Conservation (phyloP, 805 yeast species). For the Kregervanrija fluxuum region DNA sequence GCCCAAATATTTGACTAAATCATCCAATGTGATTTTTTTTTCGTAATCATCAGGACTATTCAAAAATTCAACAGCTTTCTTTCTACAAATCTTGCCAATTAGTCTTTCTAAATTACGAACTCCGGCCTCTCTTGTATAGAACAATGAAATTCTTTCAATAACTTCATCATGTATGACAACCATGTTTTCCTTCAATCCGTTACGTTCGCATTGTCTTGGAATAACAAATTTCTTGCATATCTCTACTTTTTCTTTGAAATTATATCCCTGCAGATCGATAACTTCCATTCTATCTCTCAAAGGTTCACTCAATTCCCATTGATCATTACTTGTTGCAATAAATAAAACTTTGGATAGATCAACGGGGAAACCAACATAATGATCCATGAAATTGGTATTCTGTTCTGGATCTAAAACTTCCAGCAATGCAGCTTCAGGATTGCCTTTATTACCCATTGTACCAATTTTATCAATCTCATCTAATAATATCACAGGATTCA, state of each 20-base stretch:
- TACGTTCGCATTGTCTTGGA: conserved; percentile 66
- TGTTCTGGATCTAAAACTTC: conserved; percentile 92
- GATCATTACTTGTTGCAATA: conserved; percentile 80
- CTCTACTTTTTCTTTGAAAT: conserved; percentile 64
- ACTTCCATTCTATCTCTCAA: conserved; percentile 79
- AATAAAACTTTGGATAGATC: conserved; percentile 77
- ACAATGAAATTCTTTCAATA: conserved; percentile 53
- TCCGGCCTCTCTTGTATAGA: conserved; percentile 81
- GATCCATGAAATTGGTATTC: conserved; percentile 68
- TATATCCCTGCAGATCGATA: conserved; percentile 73
- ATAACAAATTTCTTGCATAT: conserved; percentile 64
- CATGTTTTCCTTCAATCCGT: conserved; percentile 46
- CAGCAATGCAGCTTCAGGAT: conserved; percentile 82
- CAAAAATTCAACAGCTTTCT: conserved; percentile 68
- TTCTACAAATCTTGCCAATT: conserved; percentile 71
- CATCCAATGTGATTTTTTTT: conserved; percentile 40
- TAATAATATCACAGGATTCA: conserved; percentile 76
- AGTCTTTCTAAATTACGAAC: conserved; percentile 73
- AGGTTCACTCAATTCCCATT: conserved; percentile 65
- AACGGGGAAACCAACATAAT: conserved; percentile 78
- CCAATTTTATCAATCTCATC: conserved; percentile 75
- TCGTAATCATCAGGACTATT: conserved; percentile 29
- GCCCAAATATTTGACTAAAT: conserved; percentile 65
- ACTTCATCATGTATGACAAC: conserved; percentile 46
- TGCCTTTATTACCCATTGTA: conserved; percentile 41